These are phyloP conservation scores for Coffea canephora DNA, from an alignment of 257 asterid genomes.

Conservation along the genomic window DNA sequence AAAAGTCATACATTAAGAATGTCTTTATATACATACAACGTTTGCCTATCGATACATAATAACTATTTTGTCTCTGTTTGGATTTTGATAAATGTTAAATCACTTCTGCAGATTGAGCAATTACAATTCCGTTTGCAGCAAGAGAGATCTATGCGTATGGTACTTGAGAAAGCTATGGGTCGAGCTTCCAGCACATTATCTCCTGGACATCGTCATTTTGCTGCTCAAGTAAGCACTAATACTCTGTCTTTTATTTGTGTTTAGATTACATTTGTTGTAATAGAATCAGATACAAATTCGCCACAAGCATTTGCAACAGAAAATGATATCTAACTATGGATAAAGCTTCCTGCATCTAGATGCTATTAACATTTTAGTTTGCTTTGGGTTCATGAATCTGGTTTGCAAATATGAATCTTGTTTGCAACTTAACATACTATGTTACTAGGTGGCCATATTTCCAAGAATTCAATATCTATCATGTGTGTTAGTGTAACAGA, in stretches of 20 bases:
- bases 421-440: not conserved
- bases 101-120: constrained; percentile 46
- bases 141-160: constrained; percentile 56
- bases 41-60: not conserved
- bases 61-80: not conserved
- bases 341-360: constrained; percentile 5
- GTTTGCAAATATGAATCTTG: not conserved
- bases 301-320: not conserved
- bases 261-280: not conserved
- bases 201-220: constrained; percentile 61
- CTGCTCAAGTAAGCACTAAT: constrained; percentile 42
- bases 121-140: constrained; percentile 51
- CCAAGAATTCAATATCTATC: not conserved
- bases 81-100: not conserved
- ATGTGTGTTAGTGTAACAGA: not conserved
- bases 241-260: not conserved
- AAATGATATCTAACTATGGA: not conserved
- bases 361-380: constrained; percentile 1
- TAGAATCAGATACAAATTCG: not conserved
- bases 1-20: not conserved
- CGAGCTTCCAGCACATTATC: constrained; percentile 63
- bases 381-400: not conserved
- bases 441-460: not conserved
- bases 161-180: constrained; percentile 68
- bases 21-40: not conserved